Percentiles rank a stretch among this genome's conserved stretches.
These are phyloP conservation scores for Simplicillium sp. DNA, from an alignment of 2,329 filamentous ascomycete genomes.

Conservation along the genomic window DNA sequence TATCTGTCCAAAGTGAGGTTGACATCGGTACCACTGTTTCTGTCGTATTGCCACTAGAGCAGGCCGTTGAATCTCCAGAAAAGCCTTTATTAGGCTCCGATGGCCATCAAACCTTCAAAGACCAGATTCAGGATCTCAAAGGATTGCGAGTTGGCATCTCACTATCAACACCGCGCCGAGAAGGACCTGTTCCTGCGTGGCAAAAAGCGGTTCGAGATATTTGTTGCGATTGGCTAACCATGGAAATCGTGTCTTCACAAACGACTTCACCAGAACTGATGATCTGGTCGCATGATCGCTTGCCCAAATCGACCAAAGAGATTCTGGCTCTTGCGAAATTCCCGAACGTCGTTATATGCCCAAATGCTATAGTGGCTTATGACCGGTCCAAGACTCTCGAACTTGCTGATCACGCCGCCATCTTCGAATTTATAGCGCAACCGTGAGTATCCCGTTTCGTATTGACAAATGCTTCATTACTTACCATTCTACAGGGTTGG, in stretches of 20 bases:
- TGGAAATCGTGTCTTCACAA: background rate
- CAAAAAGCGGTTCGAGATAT: background rate
- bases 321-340: background rate
- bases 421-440: conserved; percentile 1
- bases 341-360: background rate
- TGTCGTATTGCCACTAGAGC: conserved; percentile 1
- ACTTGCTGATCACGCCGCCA: background rate
- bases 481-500: background rate
- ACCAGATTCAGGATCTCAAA: background rate
- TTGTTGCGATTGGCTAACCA: background rate
- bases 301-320: background rate
- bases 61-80: background rate
- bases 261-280: background rate
- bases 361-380: background rate
- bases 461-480: no score
- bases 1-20: conserved; percentile 44
- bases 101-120: background rate
- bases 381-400: background rate
- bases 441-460: background rate
- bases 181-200: background rate
- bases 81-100: background rate
- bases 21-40: conserved; percentile 36
- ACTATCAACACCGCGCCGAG: background rate
- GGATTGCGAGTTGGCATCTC: conserved; percentile 1
- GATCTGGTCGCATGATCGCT: background rate